Percentiles rank a stretch among this genome's conserved stretches.
Conservation (phyloP, 805 yeast species). For the Nakazawaea ernobii region DNA sequence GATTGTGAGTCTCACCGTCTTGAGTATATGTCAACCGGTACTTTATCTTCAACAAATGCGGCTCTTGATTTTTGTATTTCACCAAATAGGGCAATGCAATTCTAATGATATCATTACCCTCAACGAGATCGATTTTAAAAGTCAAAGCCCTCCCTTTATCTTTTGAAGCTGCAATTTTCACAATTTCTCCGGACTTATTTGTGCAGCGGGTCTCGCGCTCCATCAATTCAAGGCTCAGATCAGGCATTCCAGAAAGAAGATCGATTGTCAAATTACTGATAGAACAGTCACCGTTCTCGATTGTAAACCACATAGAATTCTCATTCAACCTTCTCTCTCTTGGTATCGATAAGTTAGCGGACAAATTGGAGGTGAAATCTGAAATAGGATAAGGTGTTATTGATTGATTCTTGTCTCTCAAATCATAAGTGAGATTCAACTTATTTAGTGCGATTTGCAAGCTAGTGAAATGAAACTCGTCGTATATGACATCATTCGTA, state of each 20-base stretch:
- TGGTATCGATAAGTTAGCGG: not conserved
- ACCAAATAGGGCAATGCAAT: conserved; percentile 9
- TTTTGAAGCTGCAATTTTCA: not conserved
- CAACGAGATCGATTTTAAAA: conserved; percentile 13
- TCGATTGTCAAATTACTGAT: not conserved
- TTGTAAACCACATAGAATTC: not conserved
- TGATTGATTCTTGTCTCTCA: not conserved
- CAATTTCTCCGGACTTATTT: not conserved
- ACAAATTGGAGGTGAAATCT: not conserved
- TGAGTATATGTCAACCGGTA: conserved; percentile 18
- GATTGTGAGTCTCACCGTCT: conserved; percentile 16
- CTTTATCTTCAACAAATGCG: conserved; percentile 16
- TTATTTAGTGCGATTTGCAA: not conserved
- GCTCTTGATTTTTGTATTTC: conserved; percentile 6
- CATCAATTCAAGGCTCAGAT: not conserved
- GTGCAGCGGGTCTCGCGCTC: not conserved
- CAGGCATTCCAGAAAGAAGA: not conserved
- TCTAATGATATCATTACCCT: conserved; percentile 2
- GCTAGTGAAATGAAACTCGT: not conserved
- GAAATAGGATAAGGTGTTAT: not conserved
- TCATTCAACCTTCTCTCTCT: not conserved
- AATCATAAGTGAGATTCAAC: not conserved
- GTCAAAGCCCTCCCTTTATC: not conserved
- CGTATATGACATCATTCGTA: not conserved
- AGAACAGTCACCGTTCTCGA: not conserved